Evolutionary conservation across 805 yeast species (phyloP), one percentile per base, ranked within the genome.

Genomic region (Candida manassasensis): DNA sequence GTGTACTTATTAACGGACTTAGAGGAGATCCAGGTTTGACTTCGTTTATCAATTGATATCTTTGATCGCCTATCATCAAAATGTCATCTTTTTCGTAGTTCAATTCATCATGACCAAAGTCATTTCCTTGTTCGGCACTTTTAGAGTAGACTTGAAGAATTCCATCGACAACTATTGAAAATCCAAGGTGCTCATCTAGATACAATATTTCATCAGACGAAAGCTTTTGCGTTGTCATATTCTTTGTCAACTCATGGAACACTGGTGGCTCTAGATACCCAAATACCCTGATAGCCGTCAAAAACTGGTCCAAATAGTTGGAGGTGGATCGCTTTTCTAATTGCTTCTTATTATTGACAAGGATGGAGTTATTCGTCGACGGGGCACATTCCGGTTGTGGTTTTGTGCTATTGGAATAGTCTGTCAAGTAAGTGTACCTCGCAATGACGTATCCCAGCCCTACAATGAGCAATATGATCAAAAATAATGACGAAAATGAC

Each of bases 121-220:
- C 40, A 10, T 17, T 12, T 30, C 35, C 36, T n/a, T 29, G 26
- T 10, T 49, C 51, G 3, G 36, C 25, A 29, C 81, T 61, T 42
- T 75, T 76, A 30, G 81, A 78, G 52, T 74, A 87, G 0, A 93
- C 84, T 50, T 85, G 88, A 32, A 90, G 75, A 9, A 79, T 73
- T 1, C 98, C 98, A 47, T 89, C 97, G 1, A 89, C 95, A 15
- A 90, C 95, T 29, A 93, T 84, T 24, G 93, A 79, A 49, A 93
- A 89, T 1, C 97, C 97, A 5, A 82, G 64, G 4, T 79, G 73
- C 34, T 82, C 85, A 41, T 84, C 86, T 26, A 90, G 59, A 32
- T 78, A 70, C 21, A 93, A 61, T 7, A 83, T 71, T 53, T 90
- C 97, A 24, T 86, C 90, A 4, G 75, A 72, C 18, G 79, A 79